phyloP scores from a whole-genome alignment of 768 basidiomycete genomes.

The Dacryopinax spathularia region DNA sequence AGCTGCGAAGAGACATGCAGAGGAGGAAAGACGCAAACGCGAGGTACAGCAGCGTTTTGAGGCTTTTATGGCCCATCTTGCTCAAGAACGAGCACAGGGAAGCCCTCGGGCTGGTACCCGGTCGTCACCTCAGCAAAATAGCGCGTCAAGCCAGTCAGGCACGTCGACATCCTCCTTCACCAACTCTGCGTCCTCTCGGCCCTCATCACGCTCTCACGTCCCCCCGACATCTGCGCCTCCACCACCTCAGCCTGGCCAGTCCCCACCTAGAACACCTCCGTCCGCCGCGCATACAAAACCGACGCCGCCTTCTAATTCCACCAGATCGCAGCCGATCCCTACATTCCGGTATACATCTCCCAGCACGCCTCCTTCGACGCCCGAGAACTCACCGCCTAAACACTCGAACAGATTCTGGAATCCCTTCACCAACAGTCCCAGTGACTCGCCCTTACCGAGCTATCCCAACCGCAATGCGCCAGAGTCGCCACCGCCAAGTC shows the following conservation, averaged over 20 bases:
- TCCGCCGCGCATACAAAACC: neutral
- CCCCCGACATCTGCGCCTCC: neutral
- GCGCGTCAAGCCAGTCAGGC: neutral
- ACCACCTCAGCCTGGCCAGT: neutral
- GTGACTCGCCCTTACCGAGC: neutral
- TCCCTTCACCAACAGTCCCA: neutral
- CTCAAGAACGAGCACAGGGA: neutral
- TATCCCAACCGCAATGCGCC: neutral
- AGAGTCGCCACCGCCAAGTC: neutral
- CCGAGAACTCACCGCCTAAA: conserved; percentile 2
- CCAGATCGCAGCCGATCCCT: neutral
- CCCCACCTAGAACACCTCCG: neutral
- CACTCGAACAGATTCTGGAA: neutral
- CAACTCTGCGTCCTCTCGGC: neutral
- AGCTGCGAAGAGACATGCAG: neutral
- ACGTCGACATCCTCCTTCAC: neutral
- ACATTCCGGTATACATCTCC: neutral
- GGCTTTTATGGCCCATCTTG: neutral
- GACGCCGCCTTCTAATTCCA: neutral
- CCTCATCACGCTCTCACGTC: neutral
- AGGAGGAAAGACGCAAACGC: conserved; percentile 1
- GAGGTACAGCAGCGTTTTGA: conserved; percentile 5
- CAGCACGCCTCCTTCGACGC: neutral
- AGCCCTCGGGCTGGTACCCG: neutral
- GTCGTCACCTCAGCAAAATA: neutral